Conservation (phyloP, 2,329 filamentous ascomycete species). For the Arthrinium phaeospermum region DNA sequence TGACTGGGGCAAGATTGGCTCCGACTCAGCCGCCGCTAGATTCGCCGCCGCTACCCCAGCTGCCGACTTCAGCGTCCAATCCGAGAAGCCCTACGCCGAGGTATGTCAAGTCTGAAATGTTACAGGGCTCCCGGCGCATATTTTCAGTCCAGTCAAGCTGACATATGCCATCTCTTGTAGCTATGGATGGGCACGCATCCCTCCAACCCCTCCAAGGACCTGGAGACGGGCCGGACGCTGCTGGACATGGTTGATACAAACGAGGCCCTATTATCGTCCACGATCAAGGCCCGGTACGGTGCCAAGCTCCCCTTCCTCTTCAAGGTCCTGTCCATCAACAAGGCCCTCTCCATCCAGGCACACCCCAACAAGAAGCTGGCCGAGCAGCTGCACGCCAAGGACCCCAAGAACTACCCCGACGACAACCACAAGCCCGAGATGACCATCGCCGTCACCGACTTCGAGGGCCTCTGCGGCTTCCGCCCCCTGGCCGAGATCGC, state of each 20-base stretch:
- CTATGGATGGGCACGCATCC: slow-evolving; percentile 99
- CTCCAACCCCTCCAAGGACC: slow-evolving; percentile 90
- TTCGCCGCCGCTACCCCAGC: slow-evolving; percentile 86
- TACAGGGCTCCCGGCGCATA: no score
- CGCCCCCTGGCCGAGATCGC: slow-evolving; percentile 84
- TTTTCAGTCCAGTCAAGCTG: slow-evolving; percentile 3
- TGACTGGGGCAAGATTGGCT: slow-evolving; percentile 96
- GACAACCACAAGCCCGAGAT: slow-evolving; percentile 99
- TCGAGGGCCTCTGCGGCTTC: slow-evolving; percentile 96
- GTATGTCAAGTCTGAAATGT: slow-evolving; percentile 48
- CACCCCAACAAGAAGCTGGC: slow-evolving; percentile 96
- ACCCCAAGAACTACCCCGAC: slow-evolving; percentile 95
- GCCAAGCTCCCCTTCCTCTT: slow-evolving; percentile 92
- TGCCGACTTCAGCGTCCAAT: slow-evolving; percentile 75
- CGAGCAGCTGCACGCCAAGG: slow-evolving; percentile 82
- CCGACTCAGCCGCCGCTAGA: slow-evolving; percentile 83
- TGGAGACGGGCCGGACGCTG: slow-evolving; percentile 81
- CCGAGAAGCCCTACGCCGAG: slow-evolving; percentile 94
- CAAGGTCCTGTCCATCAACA: slow-evolving; percentile 96
- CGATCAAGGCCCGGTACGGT: slow-evolving; percentile 76
- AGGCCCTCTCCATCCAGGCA: slow-evolving; percentile 95
- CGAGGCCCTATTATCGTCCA: slow-evolving; percentile 76
- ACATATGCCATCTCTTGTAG: slow-evolving; percentile 49
- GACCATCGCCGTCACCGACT: slow-evolving; percentile 96
- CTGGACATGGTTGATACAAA: slow-evolving; percentile 90